Base-by-base conservation (phyloP, 352 stramenopile species). In the Aphanomyces astaci region DNA sequence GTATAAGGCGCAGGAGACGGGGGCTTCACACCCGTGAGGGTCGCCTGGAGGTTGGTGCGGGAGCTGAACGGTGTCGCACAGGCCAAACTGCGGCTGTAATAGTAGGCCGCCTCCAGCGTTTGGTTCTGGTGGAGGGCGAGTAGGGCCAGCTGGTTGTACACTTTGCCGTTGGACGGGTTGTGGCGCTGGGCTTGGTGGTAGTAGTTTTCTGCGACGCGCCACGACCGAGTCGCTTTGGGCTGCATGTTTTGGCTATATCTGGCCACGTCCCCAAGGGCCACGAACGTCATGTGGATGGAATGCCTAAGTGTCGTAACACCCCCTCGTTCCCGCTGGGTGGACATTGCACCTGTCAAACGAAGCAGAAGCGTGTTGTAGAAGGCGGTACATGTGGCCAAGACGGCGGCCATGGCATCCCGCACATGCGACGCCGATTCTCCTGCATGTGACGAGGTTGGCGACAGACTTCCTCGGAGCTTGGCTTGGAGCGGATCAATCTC, bases 141-240 rank as follows among this genome's bases (percentile, higher is more conserved):
- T 1, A 87, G 52, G 25, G 78, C 80, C 39, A 87, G 64, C 54
- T 87, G 80, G 67, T 87, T 87, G 73, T 81, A 87, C 33, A 79
- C 78, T 60, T 84, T 86, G 0, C 80, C 80, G 56, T 75, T 83
- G 0, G 69, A 74, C 33, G 80, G 80, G 4, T 72, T 60, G n/a
- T 82, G 66, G 51, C 63, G 19, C 7, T 81, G 63, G 2, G 80
- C 80, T 27, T 67, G 30, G 2, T 75, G 71, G 57, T 87, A 87
- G 48, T 74, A 77, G 19, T 70, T 36, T 32, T 66, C 52, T 0
- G 78, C 75, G 4, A 28, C 13, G 0, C 53, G 49, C 80, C 80
- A 87, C 39, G 77, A 68, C 5, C 63, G 53, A 0, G 64, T 66
- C 17, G 45, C 31, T 55, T 67, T 48, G 13, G 64, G 54, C 2